Conservation (phyloP, 768 basidiomycete species). For the Phaeolepiota aurea region DNA sequence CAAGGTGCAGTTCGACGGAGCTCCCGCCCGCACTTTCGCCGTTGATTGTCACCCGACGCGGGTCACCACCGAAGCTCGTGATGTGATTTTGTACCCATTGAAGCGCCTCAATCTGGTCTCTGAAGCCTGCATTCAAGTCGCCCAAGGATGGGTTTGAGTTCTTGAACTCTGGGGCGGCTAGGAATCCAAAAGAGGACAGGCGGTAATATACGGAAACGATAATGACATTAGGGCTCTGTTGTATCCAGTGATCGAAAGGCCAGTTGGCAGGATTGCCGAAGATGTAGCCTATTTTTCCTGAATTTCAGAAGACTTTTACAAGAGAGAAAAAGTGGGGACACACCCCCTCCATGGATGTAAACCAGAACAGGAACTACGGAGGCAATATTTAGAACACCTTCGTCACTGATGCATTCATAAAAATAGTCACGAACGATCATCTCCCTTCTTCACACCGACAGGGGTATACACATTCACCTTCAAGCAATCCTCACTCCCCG, state of each 20-base stretch:
- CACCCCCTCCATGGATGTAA: constrained; percentile 40
- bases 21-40: constrained; percentile 54
- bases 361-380: constrained; percentile 34
- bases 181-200: constrained; percentile 56
- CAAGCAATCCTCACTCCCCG: constrained; percentile 59
- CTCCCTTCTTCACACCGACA: constrained; percentile 31
- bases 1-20: constrained; percentile 51
- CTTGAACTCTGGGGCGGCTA: constrained; percentile 38
- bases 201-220: constrained; percentile 63
- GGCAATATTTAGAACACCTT: neutral
- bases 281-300: constrained; percentile 48
- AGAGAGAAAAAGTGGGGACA: neutral
- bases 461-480: constrained; percentile 63
- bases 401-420: neutral
- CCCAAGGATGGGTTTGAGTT: constrained; percentile 24
- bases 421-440: constrained; percentile 30
- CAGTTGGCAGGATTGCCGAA: constrained; percentile 57
- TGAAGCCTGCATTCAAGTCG: constrained; percentile 46
- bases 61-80: constrained; percentile 56
- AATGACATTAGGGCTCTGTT: constrained; percentile 54
- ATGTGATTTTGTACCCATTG: constrained; percentile 61
- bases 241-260: constrained; percentile 60
- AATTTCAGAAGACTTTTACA: too few species aligned
- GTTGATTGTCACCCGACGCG: constrained; percentile 45
- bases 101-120: constrained; percentile 54